Evolutionary conservation across 2,329 filamentous ascomycete genomes (phyloP).

Genomic region (Chalaropsis thielavioides): DNA sequence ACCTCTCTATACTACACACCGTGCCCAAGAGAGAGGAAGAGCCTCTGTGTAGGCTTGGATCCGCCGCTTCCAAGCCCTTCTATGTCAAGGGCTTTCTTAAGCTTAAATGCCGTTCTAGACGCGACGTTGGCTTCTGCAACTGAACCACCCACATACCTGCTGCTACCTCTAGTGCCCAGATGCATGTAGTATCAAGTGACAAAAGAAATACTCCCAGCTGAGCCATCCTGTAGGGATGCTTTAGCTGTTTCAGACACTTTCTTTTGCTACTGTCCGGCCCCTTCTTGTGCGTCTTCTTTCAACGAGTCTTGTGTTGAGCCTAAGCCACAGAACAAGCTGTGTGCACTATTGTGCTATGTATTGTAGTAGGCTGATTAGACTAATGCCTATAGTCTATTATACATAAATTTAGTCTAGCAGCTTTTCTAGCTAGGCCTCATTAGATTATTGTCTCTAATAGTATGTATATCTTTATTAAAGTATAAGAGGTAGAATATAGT

Average conservation of each 20-base stretch:
- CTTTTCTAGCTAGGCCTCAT: neutral
- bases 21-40: neutral
- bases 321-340: neutral
- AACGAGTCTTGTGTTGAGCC: neutral
- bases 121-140: neutral
- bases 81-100: slow-evolving; percentile 3
- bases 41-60: neutral
- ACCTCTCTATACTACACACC: neutral
- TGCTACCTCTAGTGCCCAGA: neutral
- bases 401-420: neutral
- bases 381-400: neutral
- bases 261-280: neutral
- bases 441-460: neutral
- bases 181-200: neutral
- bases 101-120: neutral
- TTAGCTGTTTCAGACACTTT: neutral
- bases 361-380: neutral
- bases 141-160: neutral
- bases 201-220: neutral
- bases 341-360: no score
- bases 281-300: neutral
- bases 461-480: neutral
- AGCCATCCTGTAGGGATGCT: neutral
- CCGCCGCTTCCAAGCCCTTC: neutral
- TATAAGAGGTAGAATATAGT: no score